These are phyloP conservation scores for Sporisorium iseilematis-ciliati DNA, from an alignment of 1,284 basidiomycete species.

Conservation along the genomic window DNA sequence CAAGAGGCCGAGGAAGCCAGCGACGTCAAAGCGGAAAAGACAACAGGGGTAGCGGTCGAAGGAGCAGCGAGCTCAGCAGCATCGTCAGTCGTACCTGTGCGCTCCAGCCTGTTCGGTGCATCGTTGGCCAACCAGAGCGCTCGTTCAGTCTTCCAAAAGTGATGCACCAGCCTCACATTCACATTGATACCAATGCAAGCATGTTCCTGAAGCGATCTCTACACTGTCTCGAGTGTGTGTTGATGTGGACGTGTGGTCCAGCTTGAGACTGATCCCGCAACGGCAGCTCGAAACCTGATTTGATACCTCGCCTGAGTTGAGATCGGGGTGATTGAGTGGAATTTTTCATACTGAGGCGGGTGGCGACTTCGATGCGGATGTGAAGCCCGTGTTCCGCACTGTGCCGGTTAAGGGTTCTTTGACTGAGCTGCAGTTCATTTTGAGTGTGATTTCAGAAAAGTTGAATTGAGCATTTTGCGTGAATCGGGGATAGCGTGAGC, in stretches of 20 bases:
- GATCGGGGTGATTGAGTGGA: neutral
- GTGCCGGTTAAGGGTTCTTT: neutral
- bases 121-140: constrained; percentile 36
- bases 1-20: neutral
- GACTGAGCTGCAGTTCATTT: constrained; percentile 6
- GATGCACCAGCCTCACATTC: neutral
- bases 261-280: no score
- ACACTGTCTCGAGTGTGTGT: neutral
- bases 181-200: neutral
- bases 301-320: neutral
- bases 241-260: neutral
- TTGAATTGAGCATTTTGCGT: constrained; percentile 5
- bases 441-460: neutral
- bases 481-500: constrained; percentile 24
- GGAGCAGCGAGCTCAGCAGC: neutral
- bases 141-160: constrained; percentile 46
- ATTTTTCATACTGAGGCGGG: neutral
- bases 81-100: constrained; percentile 7
- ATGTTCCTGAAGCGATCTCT: neutral
- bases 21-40: constrained; percentile 9
- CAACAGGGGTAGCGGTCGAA: constrained; percentile 29
- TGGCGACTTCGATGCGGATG: constrained; percentile 1
- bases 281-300: neutral
- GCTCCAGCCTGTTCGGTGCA: constrained; percentile 42
- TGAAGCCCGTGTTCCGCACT: constrained; percentile 20